phyloP scores from a whole-genome alignment of 1,139 yeast species.

The Yamadazyma trypodendri region DNA sequence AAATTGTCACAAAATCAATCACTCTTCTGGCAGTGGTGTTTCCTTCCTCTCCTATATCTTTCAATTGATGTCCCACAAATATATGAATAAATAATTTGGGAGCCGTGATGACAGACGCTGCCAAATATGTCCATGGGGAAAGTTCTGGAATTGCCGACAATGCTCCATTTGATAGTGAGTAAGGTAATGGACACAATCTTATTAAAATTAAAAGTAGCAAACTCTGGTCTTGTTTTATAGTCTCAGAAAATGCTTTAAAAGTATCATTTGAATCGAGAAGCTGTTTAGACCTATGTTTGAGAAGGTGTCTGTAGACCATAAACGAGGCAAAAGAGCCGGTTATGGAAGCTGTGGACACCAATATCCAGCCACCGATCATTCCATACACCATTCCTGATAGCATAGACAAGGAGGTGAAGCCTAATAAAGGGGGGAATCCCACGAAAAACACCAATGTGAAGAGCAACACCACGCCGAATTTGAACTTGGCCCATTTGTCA shows the following conservation, averaged over 20 bases:
- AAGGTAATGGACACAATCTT: slow-evolving; percentile 88
- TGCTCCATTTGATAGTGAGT: slow-evolving; percentile 89
- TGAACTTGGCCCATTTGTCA: slow-evolving; percentile 42
- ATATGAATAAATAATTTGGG: slow-evolving; percentile 79
- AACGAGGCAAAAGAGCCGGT: slow-evolving; percentile 76
- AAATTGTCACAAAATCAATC: slow-evolving; percentile 63
- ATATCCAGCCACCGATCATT: slow-evolving; percentile 74
- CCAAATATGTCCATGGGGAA: slow-evolving; percentile 55
- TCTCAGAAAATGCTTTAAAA: slow-evolving; percentile 73
- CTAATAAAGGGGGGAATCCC: slow-evolving; percentile 85
- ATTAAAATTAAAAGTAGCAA: slow-evolving; percentile 67
- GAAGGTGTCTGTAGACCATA: slow-evolving; percentile 58
- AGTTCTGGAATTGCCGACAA: slow-evolving; percentile 82
- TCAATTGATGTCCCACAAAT: slow-evolving; percentile 77
- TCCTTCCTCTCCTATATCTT: slow-evolving; percentile 60
- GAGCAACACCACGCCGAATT: slow-evolving; percentile 54
- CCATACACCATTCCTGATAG: slow-evolving; percentile 85
- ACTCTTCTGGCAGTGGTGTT: slow-evolving; percentile 52
- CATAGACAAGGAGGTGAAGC: slow-evolving; percentile 70
- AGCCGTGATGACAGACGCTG: slow-evolving; percentile 73
- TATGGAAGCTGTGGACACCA: slow-evolving; percentile 67
- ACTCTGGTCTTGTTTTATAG: slow-evolving; percentile 62
- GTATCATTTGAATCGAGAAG: slow-evolving; percentile 55
- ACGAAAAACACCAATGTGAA: slow-evolving; percentile 44
- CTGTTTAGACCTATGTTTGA: slow-evolving; percentile 53